Conservation (phyloP, 495 filamentous ascomycete genomes). For the Daldinia caldariorum region DNA sequence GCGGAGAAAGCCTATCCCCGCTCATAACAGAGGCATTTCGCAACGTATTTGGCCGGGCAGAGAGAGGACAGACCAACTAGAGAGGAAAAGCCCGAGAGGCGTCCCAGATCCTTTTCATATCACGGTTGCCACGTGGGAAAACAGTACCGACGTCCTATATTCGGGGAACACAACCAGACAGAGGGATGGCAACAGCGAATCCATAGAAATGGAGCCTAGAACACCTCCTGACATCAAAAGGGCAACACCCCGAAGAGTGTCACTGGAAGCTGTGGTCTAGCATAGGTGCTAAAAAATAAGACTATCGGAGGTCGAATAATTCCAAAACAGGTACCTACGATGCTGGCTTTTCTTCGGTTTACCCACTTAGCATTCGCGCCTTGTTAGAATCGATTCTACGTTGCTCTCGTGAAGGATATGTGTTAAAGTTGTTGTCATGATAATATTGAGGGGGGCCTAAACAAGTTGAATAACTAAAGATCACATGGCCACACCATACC, state of each 20-base stretch:
- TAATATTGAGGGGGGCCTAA: not conserved
- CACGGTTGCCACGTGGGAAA: not conserved
- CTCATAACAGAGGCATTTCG: no score
- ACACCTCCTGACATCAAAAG: not conserved
- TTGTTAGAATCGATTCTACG: not conserved
- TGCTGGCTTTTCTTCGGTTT: no score
- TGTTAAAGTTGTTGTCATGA: not conserved
- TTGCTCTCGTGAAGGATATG: not conserved
- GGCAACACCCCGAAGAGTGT: no score
- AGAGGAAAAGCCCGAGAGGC: no score
- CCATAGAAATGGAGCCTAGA: not conserved
- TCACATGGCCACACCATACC: slow-evolving; percentile 19
- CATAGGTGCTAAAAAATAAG: not conserved
- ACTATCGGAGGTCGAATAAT: no score
- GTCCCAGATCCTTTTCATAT: no score
- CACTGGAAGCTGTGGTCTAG: not conserved
- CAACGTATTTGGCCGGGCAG: no score
- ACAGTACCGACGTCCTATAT: not conserved
- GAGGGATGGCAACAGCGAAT: not conserved
- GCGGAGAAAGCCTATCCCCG: no score
- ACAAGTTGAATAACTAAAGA: not conserved
- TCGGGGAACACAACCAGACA: not conserved
- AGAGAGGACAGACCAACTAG: no score
- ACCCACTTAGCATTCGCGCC: no score
- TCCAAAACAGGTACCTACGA: no score